Evolutionary conservation across 2,329 filamentous ascomycete genomes (phyloP).

Genomic region (Colletotrichum cereale): DNA sequence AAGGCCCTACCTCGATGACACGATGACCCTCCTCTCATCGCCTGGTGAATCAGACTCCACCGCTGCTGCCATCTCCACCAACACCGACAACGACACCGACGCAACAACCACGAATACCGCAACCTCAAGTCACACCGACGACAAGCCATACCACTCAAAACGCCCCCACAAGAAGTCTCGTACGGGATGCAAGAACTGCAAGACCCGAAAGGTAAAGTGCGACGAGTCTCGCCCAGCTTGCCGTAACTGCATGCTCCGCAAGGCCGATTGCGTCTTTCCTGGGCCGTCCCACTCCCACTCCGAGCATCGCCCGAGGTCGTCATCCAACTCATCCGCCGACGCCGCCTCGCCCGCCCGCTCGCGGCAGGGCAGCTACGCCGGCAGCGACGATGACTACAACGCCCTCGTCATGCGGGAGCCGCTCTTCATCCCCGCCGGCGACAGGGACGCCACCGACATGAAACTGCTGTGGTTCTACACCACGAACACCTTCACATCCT

Average conservation of each 20-base stretch:
- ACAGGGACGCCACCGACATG: slow-evolving; percentile 59
- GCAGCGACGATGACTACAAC: slow-evolving; percentile 36
- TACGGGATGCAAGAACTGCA: slow-evolving; percentile 66
- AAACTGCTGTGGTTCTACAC: slow-evolving; percentile 69
- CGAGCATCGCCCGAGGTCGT: slow-evolving; percentile 23
- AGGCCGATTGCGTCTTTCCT: slow-evolving; percentile 62
- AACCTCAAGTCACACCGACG: slow-evolving; percentile 16
- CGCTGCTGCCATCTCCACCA: neutral
- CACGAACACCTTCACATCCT: slow-evolving; percentile 58
- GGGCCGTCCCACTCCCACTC: slow-evolving; percentile 37
- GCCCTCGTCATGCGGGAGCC: slow-evolving; percentile 43
- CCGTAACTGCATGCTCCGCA: slow-evolving; percentile 61
- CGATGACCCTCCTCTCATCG: slow-evolving; percentile 29
- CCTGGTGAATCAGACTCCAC: slow-evolving; percentile 17
- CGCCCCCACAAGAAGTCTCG: slow-evolving; percentile 68
- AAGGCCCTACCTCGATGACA: slow-evolving; percentile 28
- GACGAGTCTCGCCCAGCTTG: slow-evolving; percentile 65
- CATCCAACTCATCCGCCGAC: slow-evolving; percentile 23
- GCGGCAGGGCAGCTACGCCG: neutral
- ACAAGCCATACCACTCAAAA: slow-evolving; percentile 57
- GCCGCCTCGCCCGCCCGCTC: slow-evolving; percentile 22
- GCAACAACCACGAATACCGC: neutral
- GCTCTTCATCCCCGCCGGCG: slow-evolving; percentile 46
- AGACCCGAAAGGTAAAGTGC: slow-evolving; percentile 67
- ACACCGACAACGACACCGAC: neutral